These are phyloP conservation scores for Seminavis robusta DNA, from an alignment of 108 stramenopile species.

Conservation along the genomic window DNA sequence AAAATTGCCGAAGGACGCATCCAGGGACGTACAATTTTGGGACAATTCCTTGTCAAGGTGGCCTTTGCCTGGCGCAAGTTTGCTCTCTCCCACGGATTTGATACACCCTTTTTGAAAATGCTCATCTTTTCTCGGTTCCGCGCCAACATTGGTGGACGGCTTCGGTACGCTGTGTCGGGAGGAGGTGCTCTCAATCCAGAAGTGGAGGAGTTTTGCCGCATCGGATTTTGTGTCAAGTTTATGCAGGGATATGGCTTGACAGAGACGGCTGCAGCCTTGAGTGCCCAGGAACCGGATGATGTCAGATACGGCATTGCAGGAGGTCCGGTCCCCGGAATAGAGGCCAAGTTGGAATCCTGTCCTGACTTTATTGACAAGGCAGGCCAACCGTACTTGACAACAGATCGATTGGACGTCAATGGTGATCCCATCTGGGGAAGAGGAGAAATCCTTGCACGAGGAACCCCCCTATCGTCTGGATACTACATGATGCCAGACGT, in stretches of 20 bases:
- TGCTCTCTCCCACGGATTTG: slow-evolving; percentile 5
- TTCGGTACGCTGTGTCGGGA: slow-evolving; percentile 15
- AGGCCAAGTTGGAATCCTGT: slow-evolving; percentile 11
- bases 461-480: slow-evolving; percentile 21
- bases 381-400: slow-evolving; percentile 20
- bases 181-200: slow-evolving; percentile 21
- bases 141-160: slow-evolving; percentile 14
- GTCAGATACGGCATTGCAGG: slow-evolving; percentile 13
- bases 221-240: slow-evolving; percentile 9
- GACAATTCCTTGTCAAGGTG: slow-evolving; percentile 6
- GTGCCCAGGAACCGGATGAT: slow-evolving; percentile 9
- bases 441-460: slow-evolving; percentile 35
- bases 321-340: slow-evolving; percentile 16
- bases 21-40: not conserved
- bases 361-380: slow-evolving; percentile 22
- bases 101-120: slow-evolving; percentile 26
- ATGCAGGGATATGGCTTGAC: slow-evolving; percentile 39
- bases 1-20: slow-evolving; percentile 5
- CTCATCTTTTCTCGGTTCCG: slow-evolving; percentile 1
- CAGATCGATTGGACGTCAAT: slow-evolving; percentile 12
- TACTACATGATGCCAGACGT: slow-evolving; percentile 41
- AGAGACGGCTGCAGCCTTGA: slow-evolving; percentile 21
- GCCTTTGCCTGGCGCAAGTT: slow-evolving; percentile 8
- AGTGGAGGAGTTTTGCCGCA: slow-evolving; percentile 18
- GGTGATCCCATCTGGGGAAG: slow-evolving; percentile 21